Base-by-base conservation (phyloP, 768 basidiomycete genomes). In the Hemileccinum impolitum region DNA sequence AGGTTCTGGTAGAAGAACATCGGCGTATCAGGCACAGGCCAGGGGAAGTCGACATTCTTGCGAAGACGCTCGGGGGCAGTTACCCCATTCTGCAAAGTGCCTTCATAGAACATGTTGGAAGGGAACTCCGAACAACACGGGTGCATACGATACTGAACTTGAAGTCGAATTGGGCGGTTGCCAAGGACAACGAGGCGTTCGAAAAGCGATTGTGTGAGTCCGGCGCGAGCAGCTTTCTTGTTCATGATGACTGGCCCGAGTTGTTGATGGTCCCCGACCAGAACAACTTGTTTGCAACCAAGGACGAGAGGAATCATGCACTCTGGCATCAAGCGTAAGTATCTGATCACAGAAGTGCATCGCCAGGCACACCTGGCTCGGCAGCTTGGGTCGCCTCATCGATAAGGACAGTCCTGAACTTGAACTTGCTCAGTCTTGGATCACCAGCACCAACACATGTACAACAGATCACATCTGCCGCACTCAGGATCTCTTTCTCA, bases 1-100 rank as follows among this genome's bases (percentile, higher is more conserved):
- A 99, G 70, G 62, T 99, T 99, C 78, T 98, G 95, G 71, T 99
- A 97, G 75, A 98, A 99, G 75, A 97, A 97, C 95, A 99, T 98
- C 14, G 96, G 96, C 1, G 93, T 95, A 60, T 95, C 93, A 14
- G 90, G 87, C 35, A 90, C 82, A 6, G 96, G 96, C 96, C 96
- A 98, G 0, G 96, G 96, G 72, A 98, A 99, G 67, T 98, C 96
- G 36, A 98, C 94, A 57, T 97, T 95, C 79, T 95, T 97, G 72
- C 94, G 79, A 54, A 99, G 74, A 35, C 96, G 82, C 67, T 99
- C 96, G 4, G 96, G 96, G 14, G 96, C 96, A 11, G 96, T 99
- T 46, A 99, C 96, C 66, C 96, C 96, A 65, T 99, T 99, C 71
- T 99, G 96, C 23, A 99, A 71, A 0, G 95, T 95, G 19, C 96